Conservation (phyloP, 2,329 filamentous ascomycete genomes). For the Hypoxylon sp. region DNA sequence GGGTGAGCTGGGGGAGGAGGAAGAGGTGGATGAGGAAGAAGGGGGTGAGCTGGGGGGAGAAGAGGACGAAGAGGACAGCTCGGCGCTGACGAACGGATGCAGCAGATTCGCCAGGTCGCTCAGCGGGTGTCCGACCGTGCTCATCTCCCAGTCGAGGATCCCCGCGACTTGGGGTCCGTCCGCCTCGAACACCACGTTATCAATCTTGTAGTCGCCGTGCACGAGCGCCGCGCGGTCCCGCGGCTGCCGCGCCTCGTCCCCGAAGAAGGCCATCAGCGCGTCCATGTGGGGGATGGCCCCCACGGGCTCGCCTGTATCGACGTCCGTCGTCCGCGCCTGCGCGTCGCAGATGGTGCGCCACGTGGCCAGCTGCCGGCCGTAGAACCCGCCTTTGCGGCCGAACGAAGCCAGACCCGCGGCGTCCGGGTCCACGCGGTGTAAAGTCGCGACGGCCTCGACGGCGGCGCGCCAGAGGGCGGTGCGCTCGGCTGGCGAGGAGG, state of each 20-base stretch:
- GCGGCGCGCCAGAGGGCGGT: conserved; percentile 88
- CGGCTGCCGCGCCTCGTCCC: conserved; percentile 75
- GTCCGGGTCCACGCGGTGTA: conserved; percentile 79
- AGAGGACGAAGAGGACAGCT: conserved; percentile 40
- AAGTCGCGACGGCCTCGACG: conserved; percentile 82
- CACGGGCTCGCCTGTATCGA: conserved; percentile 80
- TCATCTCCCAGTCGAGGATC: conserved; percentile 98
- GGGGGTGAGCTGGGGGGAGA: too few species aligned
- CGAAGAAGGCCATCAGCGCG: conserved; percentile 83
- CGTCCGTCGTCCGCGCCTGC: conserved; percentile 80
- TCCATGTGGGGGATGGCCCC: conserved; percentile 86
- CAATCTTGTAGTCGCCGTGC: conserved; percentile 97
- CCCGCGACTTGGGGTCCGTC: conserved; percentile 90
- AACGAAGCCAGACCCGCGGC: conserved; percentile 77
- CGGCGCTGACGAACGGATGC: conserved; percentile 60
- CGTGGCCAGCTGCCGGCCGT: conserved; percentile 85
- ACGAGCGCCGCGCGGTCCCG: conserved; percentile 82
- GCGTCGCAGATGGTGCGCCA: conserved; percentile 82
- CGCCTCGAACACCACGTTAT: conserved; percentile 90
- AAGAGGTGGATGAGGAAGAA: conserved; percentile 10
- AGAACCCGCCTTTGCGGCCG: conserved; percentile 76
- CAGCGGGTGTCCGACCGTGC: conserved; percentile 94
- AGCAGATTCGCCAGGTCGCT: conserved; percentile 88
- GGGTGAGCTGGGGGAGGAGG: conserved; percentile 35
- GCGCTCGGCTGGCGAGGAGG: conserved; percentile 74